These are phyloP conservation scores for Erodium maritimum DNA, from an alignment of 345 rosid genomes.

Conservation along the genomic window DNA sequence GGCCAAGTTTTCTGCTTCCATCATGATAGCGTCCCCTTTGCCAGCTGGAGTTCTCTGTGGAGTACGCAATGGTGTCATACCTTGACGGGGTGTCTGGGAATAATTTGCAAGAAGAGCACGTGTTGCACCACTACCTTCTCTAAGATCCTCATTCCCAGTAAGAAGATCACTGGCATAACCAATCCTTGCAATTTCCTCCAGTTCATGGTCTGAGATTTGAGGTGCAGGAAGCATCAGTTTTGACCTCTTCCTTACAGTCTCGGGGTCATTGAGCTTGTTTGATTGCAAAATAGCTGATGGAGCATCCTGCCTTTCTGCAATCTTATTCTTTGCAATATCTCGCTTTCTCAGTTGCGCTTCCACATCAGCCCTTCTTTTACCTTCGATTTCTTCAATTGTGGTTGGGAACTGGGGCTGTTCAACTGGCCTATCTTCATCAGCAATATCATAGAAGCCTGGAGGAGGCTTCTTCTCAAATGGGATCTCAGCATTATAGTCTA, in stretches of 20 bases:
- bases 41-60: slow-evolving; percentile 97
- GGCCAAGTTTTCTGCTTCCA: slow-evolving; percentile 99
- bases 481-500: slow-evolving; percentile 92
- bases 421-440: slow-evolving; percentile 77
- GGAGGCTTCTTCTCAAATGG: slow-evolving; percentile 98
- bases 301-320: slow-evolving; percentile 89
- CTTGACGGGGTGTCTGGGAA: slow-evolving; percentile 73
- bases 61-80: slow-evolving; percentile 82
- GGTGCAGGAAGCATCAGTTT: slow-evolving; percentile 98
- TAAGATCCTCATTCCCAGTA: slow-evolving; percentile 70
- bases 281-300: slow-evolving; percentile 93
- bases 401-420: slow-evolving; percentile 79
- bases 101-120: slow-evolving; percentile 90
- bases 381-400: slow-evolving; percentile 91
- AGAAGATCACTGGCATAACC: slow-evolving; percentile 91
- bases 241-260: slow-evolving; percentile 87
- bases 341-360: slow-evolving; percentile 84
- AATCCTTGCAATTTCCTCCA: slow-evolving; percentile 97
- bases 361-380: slow-evolving; percentile 75
- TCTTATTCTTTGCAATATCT: slow-evolving; percentile 78
- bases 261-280: slow-evolving; percentile 94
- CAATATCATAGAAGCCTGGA: slow-evolving; percentile 80
- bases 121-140: slow-evolving; percentile 88
- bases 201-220: slow-evolving; percentile 87
- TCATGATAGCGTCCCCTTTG: slow-evolving; percentile 94